Evolutionary conservation across 176 grass and related monocot genomes (phyloP), one percentile per base, ranked within the genome.

Genomic region (Alloteropsis semialata): DNA sequence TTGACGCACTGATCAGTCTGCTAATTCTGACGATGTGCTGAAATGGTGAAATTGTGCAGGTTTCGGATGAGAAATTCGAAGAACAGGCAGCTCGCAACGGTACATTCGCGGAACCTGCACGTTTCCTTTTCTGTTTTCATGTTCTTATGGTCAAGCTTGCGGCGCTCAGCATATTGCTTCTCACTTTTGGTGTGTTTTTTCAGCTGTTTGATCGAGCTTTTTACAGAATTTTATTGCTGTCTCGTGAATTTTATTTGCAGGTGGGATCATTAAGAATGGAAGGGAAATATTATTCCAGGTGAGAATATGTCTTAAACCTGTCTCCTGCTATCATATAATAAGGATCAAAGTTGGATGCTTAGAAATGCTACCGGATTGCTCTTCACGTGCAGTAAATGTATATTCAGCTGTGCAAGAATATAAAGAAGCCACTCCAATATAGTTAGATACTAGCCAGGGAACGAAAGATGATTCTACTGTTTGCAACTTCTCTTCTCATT

Each of bases 241-340:
- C 8, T 74, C 14, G 10, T n/a, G 19, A 55, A 65, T 76, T 11
- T 39, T 27, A 22, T 51, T 39, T 2, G 21, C 84, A 94, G 92
- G 67, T 25, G 86, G 51, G 7, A 43, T 93, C 70, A 93, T 98
- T 36, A 92, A 85, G 82, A 82, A 87, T 58, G 96, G 96, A 88
- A 95, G 92, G 80, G 96, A 98, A 78, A 95, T 98, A 16, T 64
- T 98, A 76, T 77, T 95, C 49, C 96, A 98, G 90, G 96, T 98
- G 56, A 81, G 63, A 69, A 79, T 42, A 43, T 30, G 34, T 30
- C 17, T 12, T 15, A 53, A 10, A 10, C 14, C 33, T 50, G 15
- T 48, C 10, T 71, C 44, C 50, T 81, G 22, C n/a, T 48, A 8
- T 75, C 25, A 37, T 62, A 22, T 62, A 22, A 59, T 77, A 30